phyloP scores from a whole-genome alignment of 1,139 yeast genomes.

The Blastobotrys indianensis region DNA sequence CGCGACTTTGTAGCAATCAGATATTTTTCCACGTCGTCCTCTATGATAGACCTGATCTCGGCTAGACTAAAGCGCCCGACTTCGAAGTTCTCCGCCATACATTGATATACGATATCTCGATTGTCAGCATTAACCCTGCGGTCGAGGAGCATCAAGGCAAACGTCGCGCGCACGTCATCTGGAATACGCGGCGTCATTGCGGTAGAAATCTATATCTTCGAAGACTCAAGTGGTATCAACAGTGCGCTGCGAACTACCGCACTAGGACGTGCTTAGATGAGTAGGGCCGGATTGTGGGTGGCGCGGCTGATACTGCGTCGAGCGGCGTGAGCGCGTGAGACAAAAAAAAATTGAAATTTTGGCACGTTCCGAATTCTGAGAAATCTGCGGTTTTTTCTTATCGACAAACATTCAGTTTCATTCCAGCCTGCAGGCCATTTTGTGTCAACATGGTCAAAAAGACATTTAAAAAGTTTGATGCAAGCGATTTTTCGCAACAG shows the following conservation, averaged over 20 bases:
- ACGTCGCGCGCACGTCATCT: background rate
- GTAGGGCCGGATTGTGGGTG: no score
- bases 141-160: slow-evolving; percentile 7
- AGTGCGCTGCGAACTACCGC: no score
- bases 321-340: no score
- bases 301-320: no score
- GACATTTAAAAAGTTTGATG: slow-evolving; percentile 7
- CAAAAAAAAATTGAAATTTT: background rate
- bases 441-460: slow-evolving; percentile 5
- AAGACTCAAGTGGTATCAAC: no score
- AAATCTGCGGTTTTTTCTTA: background rate
- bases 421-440: no score
- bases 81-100: slow-evolving; percentile 2
- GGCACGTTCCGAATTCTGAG: background rate
- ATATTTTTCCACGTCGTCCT: slow-evolving; percentile 2
- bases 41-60: background rate
- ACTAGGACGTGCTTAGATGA: no score
- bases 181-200: no score
- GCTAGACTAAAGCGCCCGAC: background rate
- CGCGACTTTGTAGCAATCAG: background rate
- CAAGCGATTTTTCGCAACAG: slow-evolving; percentile 1
- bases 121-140: slow-evolving; percentile 4
- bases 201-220: no score
- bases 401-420: background rate
- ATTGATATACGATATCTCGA: slow-evolving; percentile 4